These are phyloP conservation scores for Cladophialophora chaetospira DNA, from an alignment of 2,329 filamentous ascomycete genomes.

Conservation along the genomic window DNA sequence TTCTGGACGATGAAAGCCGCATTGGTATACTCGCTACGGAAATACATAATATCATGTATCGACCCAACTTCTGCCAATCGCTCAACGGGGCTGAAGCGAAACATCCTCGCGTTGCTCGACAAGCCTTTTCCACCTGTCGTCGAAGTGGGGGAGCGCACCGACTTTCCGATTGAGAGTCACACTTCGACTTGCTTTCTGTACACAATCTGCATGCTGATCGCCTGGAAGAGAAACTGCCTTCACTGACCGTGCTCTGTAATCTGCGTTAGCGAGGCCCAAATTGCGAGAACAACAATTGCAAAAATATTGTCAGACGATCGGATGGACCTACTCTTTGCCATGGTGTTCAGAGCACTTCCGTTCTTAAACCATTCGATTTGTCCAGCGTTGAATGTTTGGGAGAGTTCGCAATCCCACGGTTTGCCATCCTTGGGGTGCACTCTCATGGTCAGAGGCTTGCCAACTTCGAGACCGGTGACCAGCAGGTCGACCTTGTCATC, in stretches of 20 bases:
- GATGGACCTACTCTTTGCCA: slow-evolving; percentile 84
- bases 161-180: too few relatives aligned
- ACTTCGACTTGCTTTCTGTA: slow-evolving; percentile 13
- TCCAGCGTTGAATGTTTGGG: slow-evolving; percentile 96
- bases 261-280: too few relatives aligned
- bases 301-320: too few relatives aligned
- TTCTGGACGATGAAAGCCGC: background rate
- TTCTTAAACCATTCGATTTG: slow-evolving; percentile 99
- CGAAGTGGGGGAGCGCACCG: too few relatives aligned
- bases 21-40: slow-evolving; percentile 27
- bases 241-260: background rate
- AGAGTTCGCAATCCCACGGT: slow-evolving; percentile 78
- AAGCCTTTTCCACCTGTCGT: too few relatives aligned
- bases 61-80: background rate
- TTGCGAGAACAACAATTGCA: too few relatives aligned
- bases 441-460: slow-evolving; percentile 86
- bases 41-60: slow-evolving; percentile 28
- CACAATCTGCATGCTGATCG: slow-evolving; percentile 12
- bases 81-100: background rate
- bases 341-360: slow-evolving; percentile 95
- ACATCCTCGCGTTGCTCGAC: slow-evolving; percentile 1
- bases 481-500: slow-evolving; percentile 90
- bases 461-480: slow-evolving; percentile 85
- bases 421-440: slow-evolving; percentile 89
- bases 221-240: background rate